phyloP scores from a whole-genome alignment of 129 eudicot genomes.

The Chrysanthemum seticuspe region DNA sequence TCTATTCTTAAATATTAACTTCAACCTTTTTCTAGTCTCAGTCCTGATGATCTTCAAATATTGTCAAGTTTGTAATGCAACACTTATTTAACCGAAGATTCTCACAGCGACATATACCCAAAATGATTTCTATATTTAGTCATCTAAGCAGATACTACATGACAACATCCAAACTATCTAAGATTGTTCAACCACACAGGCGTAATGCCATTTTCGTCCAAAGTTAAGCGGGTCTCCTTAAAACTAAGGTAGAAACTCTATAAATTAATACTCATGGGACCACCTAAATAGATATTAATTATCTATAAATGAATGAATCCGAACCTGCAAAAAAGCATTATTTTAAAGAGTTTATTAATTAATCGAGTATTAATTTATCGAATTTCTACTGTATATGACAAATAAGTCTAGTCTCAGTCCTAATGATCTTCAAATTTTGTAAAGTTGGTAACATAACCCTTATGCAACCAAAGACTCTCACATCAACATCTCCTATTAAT shows the following conservation, averaged over 20 bases:
- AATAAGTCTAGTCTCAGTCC: too few species aligned
- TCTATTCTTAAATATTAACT: background rate
- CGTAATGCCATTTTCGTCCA: too few species aligned
- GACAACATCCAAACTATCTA: background rate
- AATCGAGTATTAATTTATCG: conserved; percentile 36
- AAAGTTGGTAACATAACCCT: too few species aligned
- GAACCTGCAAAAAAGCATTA: background rate
- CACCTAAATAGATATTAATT: too few species aligned
- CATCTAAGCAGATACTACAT: background rate
- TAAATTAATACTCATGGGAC: too few species aligned
- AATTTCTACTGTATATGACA: background rate
- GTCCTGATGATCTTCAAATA: background rate
- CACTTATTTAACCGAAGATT: background rate
- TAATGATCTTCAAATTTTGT: too few species aligned
- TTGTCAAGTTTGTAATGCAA: background rate
- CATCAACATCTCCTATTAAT: too few species aligned
- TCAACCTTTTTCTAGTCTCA: too few species aligned
- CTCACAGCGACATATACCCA: background rate
- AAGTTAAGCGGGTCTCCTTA: too few species aligned
- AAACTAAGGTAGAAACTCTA: too few species aligned
- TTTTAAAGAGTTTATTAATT: conserved; percentile 40
- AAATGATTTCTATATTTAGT: background rate
- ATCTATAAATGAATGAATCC: too few species aligned
- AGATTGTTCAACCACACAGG: background rate
- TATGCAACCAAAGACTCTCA: too few species aligned